A percentile compares a stretch with the other conserved stretches of the same genome.
These are phyloP conservation scores for Tripterygium wilfordii DNA, from an alignment of 177 flowering plant genomes.

Conservation along the genomic window DNA sequence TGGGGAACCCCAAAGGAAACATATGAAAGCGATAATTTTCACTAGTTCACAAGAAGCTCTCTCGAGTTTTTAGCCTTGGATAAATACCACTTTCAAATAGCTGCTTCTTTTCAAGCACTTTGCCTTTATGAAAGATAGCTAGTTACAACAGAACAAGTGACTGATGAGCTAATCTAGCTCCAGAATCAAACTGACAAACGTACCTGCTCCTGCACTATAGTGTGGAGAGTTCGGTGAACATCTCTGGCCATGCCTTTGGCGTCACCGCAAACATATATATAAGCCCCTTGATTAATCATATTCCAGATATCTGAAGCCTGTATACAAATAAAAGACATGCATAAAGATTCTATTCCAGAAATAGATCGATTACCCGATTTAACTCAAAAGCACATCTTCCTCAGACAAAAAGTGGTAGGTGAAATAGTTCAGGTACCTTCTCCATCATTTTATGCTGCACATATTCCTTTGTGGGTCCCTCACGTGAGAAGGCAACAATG, in stretches of 20 bases:
- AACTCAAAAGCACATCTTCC: background rate
- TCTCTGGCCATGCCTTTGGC: constrained; percentile 99
- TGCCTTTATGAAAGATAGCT: no score
- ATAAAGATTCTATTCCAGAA: background rate
- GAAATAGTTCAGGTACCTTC: constrained; percentile 41
- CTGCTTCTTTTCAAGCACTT: background rate
- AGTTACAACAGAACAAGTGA: no score
- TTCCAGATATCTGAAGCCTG: constrained; percentile 89
- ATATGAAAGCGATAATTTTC: no score
- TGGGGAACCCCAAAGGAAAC: no score
- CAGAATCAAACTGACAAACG: no score
- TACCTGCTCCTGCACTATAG: constrained; percentile 95
- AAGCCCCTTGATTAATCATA: constrained; percentile 74
- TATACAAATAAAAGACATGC: constrained; percentile 2
- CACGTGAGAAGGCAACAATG: constrained; percentile 87
- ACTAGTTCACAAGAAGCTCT: no score
- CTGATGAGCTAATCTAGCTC: no score
- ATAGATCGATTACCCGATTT: background rate
- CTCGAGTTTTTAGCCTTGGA: no score
- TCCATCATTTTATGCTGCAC: constrained; percentile 95
- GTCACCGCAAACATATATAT: constrained; percentile 95
- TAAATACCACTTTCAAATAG: no score
- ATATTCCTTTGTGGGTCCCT: constrained; percentile 84
- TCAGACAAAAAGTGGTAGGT: background rate
- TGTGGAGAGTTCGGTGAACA: constrained; percentile 89